phyloP scores from a whole-genome alignment of 2,329 filamentous ascomycete species.

The Cadophora luteo-olivacea region DNA sequence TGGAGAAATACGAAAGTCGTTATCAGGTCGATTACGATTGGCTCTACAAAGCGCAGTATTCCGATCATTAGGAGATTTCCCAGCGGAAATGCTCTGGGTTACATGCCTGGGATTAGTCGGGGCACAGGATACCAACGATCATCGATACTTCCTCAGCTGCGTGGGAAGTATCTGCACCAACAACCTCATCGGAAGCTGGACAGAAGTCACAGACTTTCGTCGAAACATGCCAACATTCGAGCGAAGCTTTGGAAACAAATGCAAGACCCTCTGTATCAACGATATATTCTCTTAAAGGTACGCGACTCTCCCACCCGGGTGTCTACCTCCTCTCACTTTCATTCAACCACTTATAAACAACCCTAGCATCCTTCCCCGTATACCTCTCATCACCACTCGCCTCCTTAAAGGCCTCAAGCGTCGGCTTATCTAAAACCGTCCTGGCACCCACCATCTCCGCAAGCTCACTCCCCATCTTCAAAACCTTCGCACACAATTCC shows the following conservation, averaged over 20 bases:
- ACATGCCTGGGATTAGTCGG: no score
- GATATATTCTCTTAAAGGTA: neutral
- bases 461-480: constrained; percentile 59
- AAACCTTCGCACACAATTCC: constrained; percentile 65
- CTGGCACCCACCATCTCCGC: constrained; percentile 52
- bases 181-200: neutral
- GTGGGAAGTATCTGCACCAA: no score
- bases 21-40: no score
- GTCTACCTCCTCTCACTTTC: constrained; percentile 24
- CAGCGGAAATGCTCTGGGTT: no score
- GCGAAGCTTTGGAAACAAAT: neutral
- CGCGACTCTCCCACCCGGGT: neutral
- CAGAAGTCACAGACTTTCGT: neutral
- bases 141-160: no score
- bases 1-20: no score
- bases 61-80: no score
- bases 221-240: neutral
- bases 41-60: no score
- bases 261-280: neutral
- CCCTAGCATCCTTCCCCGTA: constrained; percentile 30
- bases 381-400: constrained; percentile 28
- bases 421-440: constrained; percentile 24
- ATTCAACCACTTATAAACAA: constrained; percentile 33
- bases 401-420: constrained; percentile 27
- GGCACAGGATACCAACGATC: no score